phyloP scores from a whole-genome alignment of 2,329 filamentous ascomycete species.

The Dothiorella sarmentorum region DNA sequence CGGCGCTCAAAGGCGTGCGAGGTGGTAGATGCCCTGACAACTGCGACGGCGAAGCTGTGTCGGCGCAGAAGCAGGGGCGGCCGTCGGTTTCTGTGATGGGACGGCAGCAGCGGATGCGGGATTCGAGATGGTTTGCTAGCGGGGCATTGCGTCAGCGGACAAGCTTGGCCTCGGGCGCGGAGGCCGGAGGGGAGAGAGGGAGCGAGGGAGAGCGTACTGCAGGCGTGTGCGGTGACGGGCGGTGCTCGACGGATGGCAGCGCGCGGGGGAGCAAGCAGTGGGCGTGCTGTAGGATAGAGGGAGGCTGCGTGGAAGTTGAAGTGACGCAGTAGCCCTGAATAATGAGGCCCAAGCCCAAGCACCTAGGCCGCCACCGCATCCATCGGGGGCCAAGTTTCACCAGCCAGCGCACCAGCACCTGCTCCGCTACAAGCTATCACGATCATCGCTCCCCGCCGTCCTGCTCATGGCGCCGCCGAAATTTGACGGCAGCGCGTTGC shows the following conservation, averaged over 20 bases:
- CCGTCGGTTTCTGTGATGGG: neutral
- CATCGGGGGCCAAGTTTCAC: conserved; percentile 6
- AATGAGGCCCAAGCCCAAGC: neutral
- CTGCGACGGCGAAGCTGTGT: neutral
- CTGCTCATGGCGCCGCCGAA: conserved; percentile 13
- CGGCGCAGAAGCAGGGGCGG: neutral
- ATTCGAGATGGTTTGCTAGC: conserved; percentile 15
- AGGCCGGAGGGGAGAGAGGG: neutral
- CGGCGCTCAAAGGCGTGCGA: neutral
- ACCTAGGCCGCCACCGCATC: neutral
- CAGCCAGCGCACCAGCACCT: conserved; percentile 12
- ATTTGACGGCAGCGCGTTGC: conserved; percentile 30
- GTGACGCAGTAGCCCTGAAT: conserved; percentile 13
- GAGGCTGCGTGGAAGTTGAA: conserved; percentile 1
- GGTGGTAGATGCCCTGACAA: neutral
- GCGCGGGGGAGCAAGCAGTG: neutral
- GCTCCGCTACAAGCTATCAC: conserved; percentile 15
- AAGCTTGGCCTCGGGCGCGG: neutral
- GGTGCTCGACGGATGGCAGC: neutral
- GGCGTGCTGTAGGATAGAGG: neutral
- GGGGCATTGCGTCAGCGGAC: conserved; percentile 20
- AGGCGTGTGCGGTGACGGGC: neutral
- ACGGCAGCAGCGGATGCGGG: neutral
- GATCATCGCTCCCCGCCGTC: conserved; percentile 5
- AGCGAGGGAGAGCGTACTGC: neutral